Base-by-base conservation (phyloP, 371 early-diverging fungal species). In the Apophysomyces variabilis region DNA sequence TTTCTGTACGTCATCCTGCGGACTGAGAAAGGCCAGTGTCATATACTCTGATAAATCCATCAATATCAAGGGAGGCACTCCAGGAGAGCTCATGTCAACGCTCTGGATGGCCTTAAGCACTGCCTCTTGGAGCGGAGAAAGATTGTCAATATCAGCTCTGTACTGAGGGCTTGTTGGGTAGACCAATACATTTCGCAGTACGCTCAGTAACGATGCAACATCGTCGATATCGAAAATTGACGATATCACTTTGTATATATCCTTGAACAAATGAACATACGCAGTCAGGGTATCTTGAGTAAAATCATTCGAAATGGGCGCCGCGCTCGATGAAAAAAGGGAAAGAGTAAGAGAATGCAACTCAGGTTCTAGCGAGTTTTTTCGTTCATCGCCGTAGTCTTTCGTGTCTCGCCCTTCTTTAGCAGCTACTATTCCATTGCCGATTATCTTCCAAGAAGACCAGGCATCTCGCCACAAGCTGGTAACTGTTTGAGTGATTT, bases 201-300 rank as follows among this genome's bases (percentile, higher is more conserved):
- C 78, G 8, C 68, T 71, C 64, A 90, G 65, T 21, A 93, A 62
- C 12, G 78, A 73, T 3, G 83, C 76, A 7, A 87, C 69, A 62
- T 92, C 91, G 43, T 74, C 74, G 13, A 91, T 58, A 3, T 77
- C 70, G 60, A 89, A 87, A 7, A 70, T 72, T 32, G 64, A 13
- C 5, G 72, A 57, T 21, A 93, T 87, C 16, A 85, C 76, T 2
- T 72, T 74, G 60, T 90, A 87, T 7, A 96, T 79, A 14, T 89
- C 87, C 1, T 77, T 74, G 69, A 95, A 88, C 59, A 89, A 81
- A 18, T 73, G 70, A 56, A 92, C 81, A 63, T 86, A 90, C 4
- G 89, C 81, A 5, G 88, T 87, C 35, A 96, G 74, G 2, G 89
- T 89, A 26, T 95, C 95, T 71, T 94, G 95, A 0, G 91, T 89